Base-by-base conservation (phyloP, 257 asterid genomes). In the Nicotiana tomentosiformis region DNA sequence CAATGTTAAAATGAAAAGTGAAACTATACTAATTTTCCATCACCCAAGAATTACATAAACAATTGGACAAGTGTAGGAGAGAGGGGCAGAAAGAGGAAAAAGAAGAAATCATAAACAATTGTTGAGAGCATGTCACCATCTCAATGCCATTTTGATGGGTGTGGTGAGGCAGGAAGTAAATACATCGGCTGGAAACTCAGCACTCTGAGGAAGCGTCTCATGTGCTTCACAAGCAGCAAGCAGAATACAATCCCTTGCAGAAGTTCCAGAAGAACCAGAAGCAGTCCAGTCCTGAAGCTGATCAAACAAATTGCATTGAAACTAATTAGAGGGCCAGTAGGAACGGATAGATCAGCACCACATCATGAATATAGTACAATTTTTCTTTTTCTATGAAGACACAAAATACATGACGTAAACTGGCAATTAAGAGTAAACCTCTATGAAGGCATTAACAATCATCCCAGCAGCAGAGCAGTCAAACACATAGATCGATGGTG, bases 381-480 rank as follows among this genome's bases (percentile, higher is more conserved):
- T 14, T 1, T 15, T 53, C 18, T 15, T 53, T 15, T 53, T 14
- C 18, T 53, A 53, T 53, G 58, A 53, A 53, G 16, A 53, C 58
- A 53, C 18, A 53, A 53, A 14, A 53, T 74, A 51, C 16, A 26
- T 26, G 80, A 74, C 80, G 16, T 51, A 26, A 26, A 14, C 16
- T 68, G 26, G 57, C 62, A 14, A 60, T 61, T 76, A 81, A 82
- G 35, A 64, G 78, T 64, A 1, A 86, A 94, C 99, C 95, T 93
- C 95, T 61, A 89, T 88, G 88, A 96, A 96, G 84, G 98, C 94
- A 84, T 87, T 94, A 84, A 96, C 91, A 89, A 96, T 90, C 90
- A 92, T 84, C 84, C 98, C 99, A 81, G 99, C 99, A 49, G 99
- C 98, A 77, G 99, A 94, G 93, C 98, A 96, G 86, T 96, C 99